phyloP scores from a whole-genome alignment of 345 rosid genomes.

The Stellera chamaejasme region DNA sequence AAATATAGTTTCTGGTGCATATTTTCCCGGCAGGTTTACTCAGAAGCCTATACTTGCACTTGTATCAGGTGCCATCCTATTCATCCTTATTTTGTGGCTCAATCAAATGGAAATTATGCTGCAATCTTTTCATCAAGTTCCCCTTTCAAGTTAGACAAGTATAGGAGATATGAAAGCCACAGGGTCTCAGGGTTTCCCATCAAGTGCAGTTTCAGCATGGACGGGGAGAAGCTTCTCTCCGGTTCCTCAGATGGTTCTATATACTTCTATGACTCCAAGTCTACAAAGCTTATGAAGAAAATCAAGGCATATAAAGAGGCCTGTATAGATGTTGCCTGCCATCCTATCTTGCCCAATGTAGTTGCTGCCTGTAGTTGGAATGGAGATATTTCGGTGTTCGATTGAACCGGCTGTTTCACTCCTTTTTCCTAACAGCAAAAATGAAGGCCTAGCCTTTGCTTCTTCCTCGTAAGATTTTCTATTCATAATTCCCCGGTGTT shows the following conservation, averaged over 20 bases:
- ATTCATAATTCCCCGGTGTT: no score
- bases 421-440: no score
- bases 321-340: conserved; percentile 59
- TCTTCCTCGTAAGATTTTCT: no score
- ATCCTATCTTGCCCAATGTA: conserved; percentile 52
- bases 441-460: no score
- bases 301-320: conserved; percentile 62
- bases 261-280: conserved; percentile 41
- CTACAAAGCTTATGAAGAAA: conserved; percentile 42
- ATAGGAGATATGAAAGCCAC: conserved; percentile 60
- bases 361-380: conserved; percentile 74
- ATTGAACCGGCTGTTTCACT: conserved; percentile 11
- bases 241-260: conserved; percentile 78
- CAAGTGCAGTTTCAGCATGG: conserved; percentile 69
- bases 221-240: conserved; percentile 54
- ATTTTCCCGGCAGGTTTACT: conserved; percentile 45
- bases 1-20: no score
- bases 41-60: conserved; percentile 82
- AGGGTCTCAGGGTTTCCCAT: conserved; percentile 79
- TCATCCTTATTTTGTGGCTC: conserved; percentile 63
- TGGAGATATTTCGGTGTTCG: conserved; percentile 52
- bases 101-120: conserved; percentile 83
- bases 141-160: conserved; percentile 83
- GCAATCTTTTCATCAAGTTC: conserved; percentile 70
- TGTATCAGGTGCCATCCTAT: conserved; percentile 59